Evolutionary conservation across 306 rosid genomes (phyloP).

Genomic region (Begonia peltatifolia): DNA sequence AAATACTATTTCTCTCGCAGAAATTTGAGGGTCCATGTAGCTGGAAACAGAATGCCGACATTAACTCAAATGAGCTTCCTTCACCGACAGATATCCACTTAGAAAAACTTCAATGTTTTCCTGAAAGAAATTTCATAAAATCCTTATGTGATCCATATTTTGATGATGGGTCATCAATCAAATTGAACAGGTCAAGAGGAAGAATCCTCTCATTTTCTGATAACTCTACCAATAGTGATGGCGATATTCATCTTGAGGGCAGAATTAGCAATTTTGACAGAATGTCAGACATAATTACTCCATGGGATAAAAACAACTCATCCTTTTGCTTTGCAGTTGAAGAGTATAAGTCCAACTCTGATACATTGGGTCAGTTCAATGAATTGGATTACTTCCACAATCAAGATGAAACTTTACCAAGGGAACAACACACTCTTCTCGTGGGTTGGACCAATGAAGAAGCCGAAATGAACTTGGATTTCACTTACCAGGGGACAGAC

Average conservation of each 20-base stretch:
- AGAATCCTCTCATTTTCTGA: conserved; percentile 16
- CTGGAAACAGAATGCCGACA: conserved; percentile 10
- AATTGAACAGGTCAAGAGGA: conserved; percentile 20
- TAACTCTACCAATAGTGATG: conserved; percentile 15
- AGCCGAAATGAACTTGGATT: conserved; percentile 15
- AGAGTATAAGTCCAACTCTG: conserved; percentile 14
- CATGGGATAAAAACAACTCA: conserved; percentile 15
- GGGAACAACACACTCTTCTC: conserved; percentile 25
- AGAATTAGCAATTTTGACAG: conserved; percentile 22
- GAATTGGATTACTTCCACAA: conserved; percentile 17
- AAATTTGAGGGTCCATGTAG: conserved; percentile 4
- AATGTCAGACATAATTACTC: conserved; percentile 15
- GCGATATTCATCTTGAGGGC: conserved; percentile 16
- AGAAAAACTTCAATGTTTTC: conserved; percentile 21
- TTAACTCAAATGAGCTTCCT: conserved; percentile 19
- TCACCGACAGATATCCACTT: conserved; percentile 25
- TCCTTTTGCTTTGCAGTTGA: conserved; percentile 16
- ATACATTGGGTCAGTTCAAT: conserved; percentile 13
- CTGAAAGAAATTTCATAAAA: conserved; percentile 20
- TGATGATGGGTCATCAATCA: conserved; percentile 18
- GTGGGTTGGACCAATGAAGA: conserved; percentile 23
- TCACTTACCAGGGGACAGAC: conserved; percentile 14
- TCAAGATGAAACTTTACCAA: conserved; percentile 13
- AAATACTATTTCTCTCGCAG: conserved; percentile 23
- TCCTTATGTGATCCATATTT: conserved; percentile 21